Evolutionary conservation across 768 basidiomycete genomes (phyloP).

Genomic region (Coprinellus aureogranulatus): DNA sequence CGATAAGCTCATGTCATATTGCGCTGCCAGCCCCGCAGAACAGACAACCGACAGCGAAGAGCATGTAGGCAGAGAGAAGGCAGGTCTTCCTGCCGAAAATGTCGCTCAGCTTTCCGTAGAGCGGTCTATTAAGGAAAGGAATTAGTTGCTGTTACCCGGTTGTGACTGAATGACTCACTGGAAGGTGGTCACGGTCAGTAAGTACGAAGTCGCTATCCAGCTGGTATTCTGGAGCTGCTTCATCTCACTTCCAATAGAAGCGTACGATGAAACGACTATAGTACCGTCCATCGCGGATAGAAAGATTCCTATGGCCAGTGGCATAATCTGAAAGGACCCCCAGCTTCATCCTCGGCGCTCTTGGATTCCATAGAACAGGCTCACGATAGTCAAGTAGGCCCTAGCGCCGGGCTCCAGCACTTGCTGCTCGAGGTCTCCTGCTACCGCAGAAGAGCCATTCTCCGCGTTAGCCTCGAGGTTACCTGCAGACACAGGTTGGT

Average conservation of each 20-base stretch:
- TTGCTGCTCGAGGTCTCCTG: constrained; percentile 1
- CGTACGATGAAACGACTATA: constrained; percentile 35
- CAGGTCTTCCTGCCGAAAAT: constrained; percentile 63
- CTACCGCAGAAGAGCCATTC: not conserved
- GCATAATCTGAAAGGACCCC: constrained; percentile 2
- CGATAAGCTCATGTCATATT: constrained; percentile 55
- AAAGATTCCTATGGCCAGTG: constrained; percentile 17
- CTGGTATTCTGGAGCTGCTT: constrained; percentile 63
- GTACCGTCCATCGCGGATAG: constrained; percentile 15
- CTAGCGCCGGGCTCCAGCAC: not conserved
- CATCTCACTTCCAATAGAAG: constrained; percentile 56
- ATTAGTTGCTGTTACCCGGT: not conserved
- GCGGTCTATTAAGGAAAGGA: constrained; percentile 36
- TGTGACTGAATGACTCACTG: constrained; percentile 40
- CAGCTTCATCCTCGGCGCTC: no score
- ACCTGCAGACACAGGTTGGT: not conserved
- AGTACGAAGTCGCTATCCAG: constrained; percentile 65
- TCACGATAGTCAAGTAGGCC: not conserved
- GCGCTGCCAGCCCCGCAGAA: constrained; percentile 51
- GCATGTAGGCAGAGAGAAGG: constrained; percentile 50
- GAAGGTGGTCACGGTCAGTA: constrained; percentile 58
- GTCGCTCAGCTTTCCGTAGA: constrained; percentile 65
- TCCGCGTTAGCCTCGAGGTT: no score
- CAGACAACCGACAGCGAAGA: constrained; percentile 55
- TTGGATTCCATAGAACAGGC: not conserved